A percentile compares a stretch with the other conserved stretches of the same genome.
Conservation (phyloP, 2,329 filamentous ascomycete species). For the Lanzia echinophila region DNA sequence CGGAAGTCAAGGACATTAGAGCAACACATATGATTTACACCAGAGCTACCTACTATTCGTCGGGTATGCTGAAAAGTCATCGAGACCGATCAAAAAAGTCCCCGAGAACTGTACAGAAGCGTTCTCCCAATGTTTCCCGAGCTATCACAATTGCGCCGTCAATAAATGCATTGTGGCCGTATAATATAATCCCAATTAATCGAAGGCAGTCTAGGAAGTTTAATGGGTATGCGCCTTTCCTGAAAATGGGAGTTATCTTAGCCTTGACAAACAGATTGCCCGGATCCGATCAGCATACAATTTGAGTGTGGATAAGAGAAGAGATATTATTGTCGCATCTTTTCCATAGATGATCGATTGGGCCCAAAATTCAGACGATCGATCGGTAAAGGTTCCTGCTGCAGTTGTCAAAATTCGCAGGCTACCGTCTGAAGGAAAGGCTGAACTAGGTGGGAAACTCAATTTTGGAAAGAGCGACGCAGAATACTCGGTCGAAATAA, state of each 20-base stretch:
- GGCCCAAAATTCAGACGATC: slow-evolving; percentile 19
- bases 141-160: too few relatives aligned
- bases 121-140: too few relatives aligned
- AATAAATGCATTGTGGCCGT: too few relatives aligned
- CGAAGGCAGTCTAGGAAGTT: too few relatives aligned
- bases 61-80: too few relatives aligned
- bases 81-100: too few relatives aligned
- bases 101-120: too few relatives aligned
- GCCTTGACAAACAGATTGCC: slow-evolving; percentile 18
- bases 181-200: too few relatives aligned
- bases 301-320: slow-evolving; percentile 31
- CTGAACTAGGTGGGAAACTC: background rate
- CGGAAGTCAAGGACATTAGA: too few relatives aligned
- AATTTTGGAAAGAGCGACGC: background rate
- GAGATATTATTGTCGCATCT: slow-evolving; percentile 31
- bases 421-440: background rate
- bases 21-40: too few relatives aligned
- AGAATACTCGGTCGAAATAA: slow-evolving; percentile 1
- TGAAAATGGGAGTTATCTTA: slow-evolving; percentile 5
- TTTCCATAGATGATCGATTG: slow-evolving; percentile 27
- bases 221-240: slow-evolving; percentile 22
- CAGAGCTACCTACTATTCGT: too few relatives aligned
- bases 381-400: slow-evolving; percentile 8
- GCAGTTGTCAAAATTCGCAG: slow-evolving; percentile 3
- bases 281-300: slow-evolving; percentile 30